Evolutionary conservation across 2,329 filamentous ascomycete species (phyloP), one percentile per base, ranked within the genome.

Genomic region (Fusarium virguliforme): DNA sequence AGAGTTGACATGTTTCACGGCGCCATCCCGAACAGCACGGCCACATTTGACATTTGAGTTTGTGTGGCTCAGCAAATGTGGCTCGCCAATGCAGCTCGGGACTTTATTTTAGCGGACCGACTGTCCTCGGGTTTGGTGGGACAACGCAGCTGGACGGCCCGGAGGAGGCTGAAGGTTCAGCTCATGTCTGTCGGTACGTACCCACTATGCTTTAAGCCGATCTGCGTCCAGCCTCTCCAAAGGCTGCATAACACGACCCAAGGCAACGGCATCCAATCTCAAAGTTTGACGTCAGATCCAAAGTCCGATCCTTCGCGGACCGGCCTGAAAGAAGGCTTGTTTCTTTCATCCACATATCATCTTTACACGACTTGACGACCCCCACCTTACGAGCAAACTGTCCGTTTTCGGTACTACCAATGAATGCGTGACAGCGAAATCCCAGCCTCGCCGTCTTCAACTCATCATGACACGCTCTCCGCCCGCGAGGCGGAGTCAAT

Each of bases 391-490:
- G 9, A 59, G 32, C 41, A 46, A 41, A 57, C 37, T 50, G 4
- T 18, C 34, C 28, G 22, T 26, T 12, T 50, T 28, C 57, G 26
- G 18, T 18, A 18, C 58, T 60, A 62, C 65, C 51, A 54, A 77
- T 78, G 76, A 66, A 54, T 55, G 40, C 40, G 30, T 65, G 62
- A 77, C 75, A 77, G 61, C 65, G 59, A 69, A 64, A 51, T 22
- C 40, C 56, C 30, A 65, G 37, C 56, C 50, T 65, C 54, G 26
- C 41, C 57, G 59, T 40, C 54, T 51, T 41, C 35, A 57, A 41
- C 37, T 56, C 65, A 71, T 68, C 75, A 86, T 86, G 85, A 79
- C 83, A 71, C 81, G 79, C 67, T 83, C 84, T 48, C 83, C 84
- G 56, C 82, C 85, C 40, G 71, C 78, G 57, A 80, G 80, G 69